A percentile compares a stretch with the other conserved stretches of the same genome.
Conservation (phyloP, 345 rosid species). For the Boechera retrofracta region DNA sequence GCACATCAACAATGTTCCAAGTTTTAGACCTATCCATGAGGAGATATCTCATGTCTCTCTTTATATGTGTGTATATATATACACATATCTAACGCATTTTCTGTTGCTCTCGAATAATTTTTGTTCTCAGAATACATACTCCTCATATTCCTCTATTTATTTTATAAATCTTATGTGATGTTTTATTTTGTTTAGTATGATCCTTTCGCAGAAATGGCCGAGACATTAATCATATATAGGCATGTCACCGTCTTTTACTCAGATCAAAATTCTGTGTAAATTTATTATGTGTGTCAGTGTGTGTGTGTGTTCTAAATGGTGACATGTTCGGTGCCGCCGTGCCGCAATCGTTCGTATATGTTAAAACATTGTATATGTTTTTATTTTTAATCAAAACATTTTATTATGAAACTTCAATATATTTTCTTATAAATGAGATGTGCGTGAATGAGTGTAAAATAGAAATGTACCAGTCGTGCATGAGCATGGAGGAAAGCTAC, state of each 20-base stretch:
- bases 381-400: neutral
- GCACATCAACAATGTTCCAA: conserved; percentile 30
- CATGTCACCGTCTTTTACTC: conserved; percentile 21
- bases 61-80: neutral
- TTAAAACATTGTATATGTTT: neutral
- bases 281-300: conserved; percentile 3
- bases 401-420: neutral
- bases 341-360: neutral
- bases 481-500: conserved; percentile 46
- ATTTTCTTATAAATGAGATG: neutral
- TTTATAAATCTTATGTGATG: neutral
- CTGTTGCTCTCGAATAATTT: neutral
- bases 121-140: neutral
- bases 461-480: conserved; percentile 35
- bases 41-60: conserved; percentile 28
- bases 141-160: neutral
- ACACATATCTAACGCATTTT: neutral
- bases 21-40: conserved; percentile 1
- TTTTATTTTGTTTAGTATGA: neutral
- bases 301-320: conserved; percentile 8
- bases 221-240: neutral
- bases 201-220: neutral
- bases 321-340: conserved; percentile 28
- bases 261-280: neutral
- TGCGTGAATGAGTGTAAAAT: conserved; percentile 29